Evolutionary conservation across 1,284 basidiomycete genomes (phyloP).

Genomic region (Pseudozyma hubeiensis): DNA sequence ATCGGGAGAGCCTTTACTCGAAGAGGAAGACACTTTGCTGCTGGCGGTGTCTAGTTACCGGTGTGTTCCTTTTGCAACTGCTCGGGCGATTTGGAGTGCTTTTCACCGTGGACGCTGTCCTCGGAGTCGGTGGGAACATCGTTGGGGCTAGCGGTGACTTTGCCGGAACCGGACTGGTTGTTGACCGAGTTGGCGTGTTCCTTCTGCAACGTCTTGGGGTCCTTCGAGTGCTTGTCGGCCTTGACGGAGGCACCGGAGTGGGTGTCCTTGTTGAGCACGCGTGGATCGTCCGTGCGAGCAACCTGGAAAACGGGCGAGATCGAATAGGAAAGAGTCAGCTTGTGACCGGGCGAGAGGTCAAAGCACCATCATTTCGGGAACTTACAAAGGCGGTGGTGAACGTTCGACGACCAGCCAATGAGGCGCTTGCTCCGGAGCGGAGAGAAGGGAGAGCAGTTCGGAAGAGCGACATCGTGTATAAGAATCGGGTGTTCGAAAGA

Average conservation of each 20-base stretch:
- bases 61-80: slow-evolving; percentile 54
- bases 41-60: slow-evolving; percentile 11
- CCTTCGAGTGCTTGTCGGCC: slow-evolving; percentile 50
- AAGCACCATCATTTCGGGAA: background rate
- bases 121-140: slow-evolving; percentile 45
- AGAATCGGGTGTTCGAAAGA: background rate
- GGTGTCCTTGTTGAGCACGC: slow-evolving; percentile 39
- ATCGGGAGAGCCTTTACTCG: background rate
- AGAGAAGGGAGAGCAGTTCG: slow-evolving; percentile 23
- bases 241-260: slow-evolving; percentile 50
- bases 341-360: too few species aligned
- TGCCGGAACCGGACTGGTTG: slow-evolving; percentile 1
- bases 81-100: slow-evolving; percentile 41
- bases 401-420: slow-evolving; percentile 15
- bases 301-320: slow-evolving; percentile 10
- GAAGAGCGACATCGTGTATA: slow-evolving; percentile 41
- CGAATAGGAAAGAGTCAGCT: background rate
- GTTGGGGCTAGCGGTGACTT: slow-evolving; percentile 12
- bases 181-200: slow-evolving; percentile 33
- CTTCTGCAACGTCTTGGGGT: slow-evolving; percentile 48
- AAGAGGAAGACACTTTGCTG: background rate
- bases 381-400: slow-evolving; percentile 40
- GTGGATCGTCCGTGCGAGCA: slow-evolving; percentile 38
- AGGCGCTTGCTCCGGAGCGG: slow-evolving; percentile 12
- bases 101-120: slow-evolving; percentile 54